phyloP scores from a whole-genome alignment of 768 basidiomycete genomes.

The Sistotremastrum suecicum region DNA sequence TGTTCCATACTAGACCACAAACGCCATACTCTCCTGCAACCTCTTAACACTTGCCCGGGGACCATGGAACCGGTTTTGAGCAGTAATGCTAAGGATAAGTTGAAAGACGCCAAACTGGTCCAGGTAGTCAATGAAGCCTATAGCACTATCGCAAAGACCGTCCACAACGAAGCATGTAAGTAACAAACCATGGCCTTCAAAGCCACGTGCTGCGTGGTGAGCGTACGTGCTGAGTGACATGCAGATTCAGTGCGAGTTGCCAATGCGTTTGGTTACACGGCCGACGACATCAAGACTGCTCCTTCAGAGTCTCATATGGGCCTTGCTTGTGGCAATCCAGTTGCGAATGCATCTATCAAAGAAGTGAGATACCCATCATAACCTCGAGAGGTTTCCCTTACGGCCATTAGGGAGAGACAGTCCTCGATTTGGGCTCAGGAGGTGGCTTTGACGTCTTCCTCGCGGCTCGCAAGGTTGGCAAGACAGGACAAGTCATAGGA shows the following conservation, averaged over 20 bases:
- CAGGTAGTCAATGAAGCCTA: background rate
- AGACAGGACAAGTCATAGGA: slow-evolving; percentile 35
- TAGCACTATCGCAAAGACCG: background rate
- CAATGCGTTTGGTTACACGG: slow-evolving; percentile 32
- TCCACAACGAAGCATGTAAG: background rate
- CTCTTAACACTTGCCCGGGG: too few species aligned
- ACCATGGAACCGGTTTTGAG: too few species aligned
- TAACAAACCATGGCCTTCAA: background rate
- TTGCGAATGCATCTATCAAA: slow-evolving; percentile 30
- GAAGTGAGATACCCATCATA: slow-evolving; percentile 18
- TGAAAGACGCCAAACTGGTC: background rate
- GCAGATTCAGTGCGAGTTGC: slow-evolving; percentile 24
- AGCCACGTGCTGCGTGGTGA: too few species aligned
- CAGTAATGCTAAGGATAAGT: too few species aligned
- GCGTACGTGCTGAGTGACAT: slow-evolving; percentile 9
- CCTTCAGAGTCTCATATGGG: slow-evolving; percentile 34
- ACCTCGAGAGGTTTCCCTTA: background rate
- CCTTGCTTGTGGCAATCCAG: slow-evolving; percentile 40
- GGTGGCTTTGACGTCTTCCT: slow-evolving; percentile 43
- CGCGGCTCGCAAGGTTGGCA: slow-evolving; percentile 35
- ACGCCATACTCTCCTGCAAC: too few species aligned
- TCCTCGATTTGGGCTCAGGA: slow-evolving; percentile 44
- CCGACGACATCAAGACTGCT: slow-evolving; percentile 26
- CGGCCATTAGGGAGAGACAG: slow-evolving; percentile 33
- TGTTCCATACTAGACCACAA: too few species aligned